A percentile compares a stretch with the other conserved stretches of the same genome.
Conservation (phyloP, 176 grass and related monocot species). For the Melocanna baccifera region DNA sequence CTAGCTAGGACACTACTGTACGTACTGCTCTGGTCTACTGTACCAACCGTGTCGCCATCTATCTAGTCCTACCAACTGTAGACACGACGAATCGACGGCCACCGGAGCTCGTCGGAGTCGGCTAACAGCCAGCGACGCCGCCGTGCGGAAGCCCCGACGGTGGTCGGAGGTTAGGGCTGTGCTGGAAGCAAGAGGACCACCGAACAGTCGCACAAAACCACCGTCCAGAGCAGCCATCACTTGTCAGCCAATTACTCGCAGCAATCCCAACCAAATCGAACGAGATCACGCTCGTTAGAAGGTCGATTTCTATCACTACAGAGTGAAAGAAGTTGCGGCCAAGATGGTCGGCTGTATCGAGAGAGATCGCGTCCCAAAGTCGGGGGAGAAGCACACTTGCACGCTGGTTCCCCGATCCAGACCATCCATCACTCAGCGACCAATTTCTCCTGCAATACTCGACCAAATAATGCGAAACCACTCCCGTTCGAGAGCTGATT, state of each 20-base stretch:
- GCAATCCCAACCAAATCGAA: not conserved
- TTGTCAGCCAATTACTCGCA: not conserved
- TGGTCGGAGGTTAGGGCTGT: not conserved
- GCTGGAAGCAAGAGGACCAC: not conserved
- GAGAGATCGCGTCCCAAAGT: constrained; percentile 27
- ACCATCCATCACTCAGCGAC: not conserved
- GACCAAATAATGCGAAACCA: not conserved
- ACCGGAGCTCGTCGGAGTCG: not conserved
- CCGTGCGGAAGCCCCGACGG: not conserved
- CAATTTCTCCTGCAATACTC: constrained; percentile 1
- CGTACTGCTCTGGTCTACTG: not conserved
- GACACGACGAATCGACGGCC: not conserved
- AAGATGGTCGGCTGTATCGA: not conserved
- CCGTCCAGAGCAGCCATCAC: not conserved
- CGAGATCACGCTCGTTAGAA: constrained; percentile 1
- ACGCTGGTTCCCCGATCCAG: not conserved
- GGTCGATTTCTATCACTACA: not conserved
- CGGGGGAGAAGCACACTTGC: constrained; percentile 58
- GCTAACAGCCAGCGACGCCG: too few relatives aligned
- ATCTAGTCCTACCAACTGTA: not conserved
- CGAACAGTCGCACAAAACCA: constrained; percentile 27
- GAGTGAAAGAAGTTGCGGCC: not conserved
- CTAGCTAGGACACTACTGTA: not conserved
- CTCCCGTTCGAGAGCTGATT: constrained; percentile 20
- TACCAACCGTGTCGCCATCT: too few relatives aligned